Evolutionary conservation across 1,284 basidiomycete genomes (phyloP), one percentile per base, ranked within the genome.

Genomic region (Heterobasidion irregulare): DNA sequence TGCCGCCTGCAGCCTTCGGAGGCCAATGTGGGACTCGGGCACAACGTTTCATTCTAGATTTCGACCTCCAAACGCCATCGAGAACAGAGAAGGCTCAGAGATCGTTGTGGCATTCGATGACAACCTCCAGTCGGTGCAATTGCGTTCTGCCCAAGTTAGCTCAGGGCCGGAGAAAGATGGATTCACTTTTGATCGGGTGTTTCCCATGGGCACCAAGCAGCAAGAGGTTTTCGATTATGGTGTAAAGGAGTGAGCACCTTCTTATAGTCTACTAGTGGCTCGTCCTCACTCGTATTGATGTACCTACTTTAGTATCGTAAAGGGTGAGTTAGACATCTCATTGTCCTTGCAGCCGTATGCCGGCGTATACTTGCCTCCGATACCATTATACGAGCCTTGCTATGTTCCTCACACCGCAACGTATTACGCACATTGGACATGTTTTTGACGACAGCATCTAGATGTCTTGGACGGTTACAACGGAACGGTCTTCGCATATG

Each of bases 391-490:
- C 26, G 26, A 26, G 26, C 26, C 26, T 26, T 12, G 45, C 53
- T 16, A 18, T 44, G 46, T 32, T 48, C 44, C 12, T 19, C 45
- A 16, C 16, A 33, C 34, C 18, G 9, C 9, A 34, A 16, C 18
- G 36, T 56, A 50, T 36, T 56, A 53, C 19, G 53, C 44, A 26
- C 53, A 48, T 46, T 12, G n/a, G 38, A 8, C n/a, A 54, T 34
- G 52, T 53, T 16, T 41, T 50, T 65, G 32, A 56, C 44, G 55
- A 26, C 43, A 32, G 12, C 59, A 19, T 13, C 7, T 49, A 96
- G 96, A 99, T 81, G 97, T 99, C 53, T 83, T 99, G 69, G 91
- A 95, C 72, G 97, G 97, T 13, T 99, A 99, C 77, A 99, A 99
- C 65, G 96, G 96, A 52, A 98, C 95, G 0, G 85, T 98, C 41